A percentile compares a stretch with the other conserved stretches of the same genome.
Conservation (phyloP, 257 asterid genomes). For the Solanum virginianum region DNA sequence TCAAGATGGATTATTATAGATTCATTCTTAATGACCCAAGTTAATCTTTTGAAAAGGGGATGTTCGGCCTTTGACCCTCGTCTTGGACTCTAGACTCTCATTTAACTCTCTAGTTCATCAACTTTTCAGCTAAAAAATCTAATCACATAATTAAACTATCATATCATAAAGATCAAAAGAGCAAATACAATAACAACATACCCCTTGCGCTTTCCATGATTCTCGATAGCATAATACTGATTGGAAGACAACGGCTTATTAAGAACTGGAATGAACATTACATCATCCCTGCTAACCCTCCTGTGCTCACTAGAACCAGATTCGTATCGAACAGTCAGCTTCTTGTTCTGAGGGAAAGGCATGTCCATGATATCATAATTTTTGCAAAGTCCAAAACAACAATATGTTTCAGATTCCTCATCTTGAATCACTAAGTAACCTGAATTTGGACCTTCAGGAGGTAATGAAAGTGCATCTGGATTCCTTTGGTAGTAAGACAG, state of each 20-base stretch:
- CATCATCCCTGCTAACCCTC: not conserved
- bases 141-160: not conserved
- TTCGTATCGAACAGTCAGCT: conserved; percentile 11
- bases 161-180: not conserved
- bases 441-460: conserved; percentile 48
- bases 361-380: conserved; percentile 13
- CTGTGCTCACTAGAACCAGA: not conserved
- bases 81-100: not conserved
- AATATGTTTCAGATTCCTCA: conserved; percentile 38
- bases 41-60: not conserved
- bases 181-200: conserved; percentile 1
- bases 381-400: conserved; percentile 45
- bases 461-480: conserved; percentile 12
- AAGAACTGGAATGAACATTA: conserved; percentile 38
- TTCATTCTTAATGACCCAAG: too few relatives aligned
- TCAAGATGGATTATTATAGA: too few relatives aligned
- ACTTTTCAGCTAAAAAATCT: not conserved
- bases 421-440: conserved; percentile 60
- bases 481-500: conserved; percentile 29
- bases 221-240: conserved; percentile 38
- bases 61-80: not conserved
- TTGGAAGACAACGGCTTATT: conserved; percentile 40
- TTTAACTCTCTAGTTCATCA: too few relatives aligned
- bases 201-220: conserved; percentile 48
- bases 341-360: conserved; percentile 62